Evolutionary conservation across 2,329 filamentous ascomycete genomes (phyloP).

Genomic region (Cercospora janseana): DNA sequence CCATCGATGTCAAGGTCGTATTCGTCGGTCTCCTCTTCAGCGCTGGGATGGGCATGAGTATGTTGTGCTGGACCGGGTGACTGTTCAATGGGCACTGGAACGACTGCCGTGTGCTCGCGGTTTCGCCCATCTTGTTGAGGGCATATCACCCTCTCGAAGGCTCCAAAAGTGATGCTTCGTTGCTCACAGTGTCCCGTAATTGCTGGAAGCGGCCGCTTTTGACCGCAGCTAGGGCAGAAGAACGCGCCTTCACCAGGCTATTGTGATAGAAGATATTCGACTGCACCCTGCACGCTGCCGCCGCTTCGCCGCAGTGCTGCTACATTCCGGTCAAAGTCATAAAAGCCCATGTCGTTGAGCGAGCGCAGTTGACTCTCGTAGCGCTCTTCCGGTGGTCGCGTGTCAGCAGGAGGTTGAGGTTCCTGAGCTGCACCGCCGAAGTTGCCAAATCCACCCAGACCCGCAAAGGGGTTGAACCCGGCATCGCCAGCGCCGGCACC

Average conservation of each 20-base stretch:
- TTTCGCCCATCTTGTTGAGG: not conserved
- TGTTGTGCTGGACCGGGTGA: not conserved
- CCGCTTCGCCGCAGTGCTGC: slow-evolving; percentile 82
- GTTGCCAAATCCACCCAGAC: slow-evolving; percentile 33
- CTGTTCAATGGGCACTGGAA: not conserved
- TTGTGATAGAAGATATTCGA: slow-evolving; percentile 63
- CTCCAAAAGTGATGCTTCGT: not conserved
- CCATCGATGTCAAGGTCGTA: slow-evolving; percentile 9
- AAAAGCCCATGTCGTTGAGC: slow-evolving; percentile 98
- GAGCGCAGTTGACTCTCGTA: slow-evolving; percentile 88
- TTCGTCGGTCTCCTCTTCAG: slow-evolving; percentile 4
- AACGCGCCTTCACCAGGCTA: slow-evolving; percentile 3
- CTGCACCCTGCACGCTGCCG: slow-evolving; percentile 88
- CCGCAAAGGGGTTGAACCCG: slow-evolving; percentile 48
- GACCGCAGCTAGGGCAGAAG: slow-evolving; percentile 3
- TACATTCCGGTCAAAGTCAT: slow-evolving; percentile 91
- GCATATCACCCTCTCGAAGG: not conserved
- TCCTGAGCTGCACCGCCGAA: slow-evolving; percentile 32
- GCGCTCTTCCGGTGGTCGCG: slow-evolving; percentile 84
- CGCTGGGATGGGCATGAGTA: not conserved
- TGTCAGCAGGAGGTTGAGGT: slow-evolving; percentile 66
- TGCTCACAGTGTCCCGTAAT: not conserved
- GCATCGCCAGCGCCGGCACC: slow-evolving; percentile 35
- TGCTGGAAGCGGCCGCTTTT: not conserved
- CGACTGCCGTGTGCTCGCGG: not conserved